Evolutionary conservation across 2,329 filamentous ascomycete genomes (phyloP).

Genomic region (Penicillium janthinellum): DNA sequence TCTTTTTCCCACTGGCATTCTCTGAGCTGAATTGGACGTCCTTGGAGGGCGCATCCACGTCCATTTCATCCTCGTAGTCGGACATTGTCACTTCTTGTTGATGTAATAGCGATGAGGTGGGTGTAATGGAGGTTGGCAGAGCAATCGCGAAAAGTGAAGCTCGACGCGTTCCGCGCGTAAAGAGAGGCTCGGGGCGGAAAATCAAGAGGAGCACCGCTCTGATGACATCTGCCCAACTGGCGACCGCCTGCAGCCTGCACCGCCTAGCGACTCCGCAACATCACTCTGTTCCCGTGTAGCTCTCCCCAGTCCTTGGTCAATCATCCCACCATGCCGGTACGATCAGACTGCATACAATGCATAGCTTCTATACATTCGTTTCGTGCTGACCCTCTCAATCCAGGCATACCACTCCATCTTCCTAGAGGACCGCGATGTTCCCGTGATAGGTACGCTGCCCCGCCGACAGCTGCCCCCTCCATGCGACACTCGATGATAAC

Average conservation of each 20-base stretch:
- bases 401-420: slow-evolving; percentile 99
- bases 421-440: slow-evolving; percentile 73
- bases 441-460: slow-evolving; percentile 58
- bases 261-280: slow-evolving; percentile 15
- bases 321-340: slow-evolving; percentile 50
- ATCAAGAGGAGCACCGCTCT: slow-evolving; percentile 32
- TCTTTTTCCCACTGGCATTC: slow-evolving; percentile 73
- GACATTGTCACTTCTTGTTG: slow-evolving; percentile 46
- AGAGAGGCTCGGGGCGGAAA: slow-evolving; percentile 46
- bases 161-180: slow-evolving; percentile 45
- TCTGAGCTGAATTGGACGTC: slow-evolving; percentile 70
- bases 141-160: slow-evolving; percentile 17
- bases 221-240: slow-evolving; percentile 32
- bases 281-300: slow-evolving; percentile 6
- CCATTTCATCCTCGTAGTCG: slow-evolving; percentile 67
- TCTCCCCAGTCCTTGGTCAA: slow-evolving; percentile 5
- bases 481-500: not conserved
- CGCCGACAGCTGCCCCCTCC: slow-evolving; percentile 14
- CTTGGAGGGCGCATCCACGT: slow-evolving; percentile 61
- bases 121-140: not conserved
- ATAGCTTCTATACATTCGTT: not conserved
- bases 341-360: slow-evolving; percentile 14
- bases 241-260: slow-evolving; percentile 7
- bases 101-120: not conserved
- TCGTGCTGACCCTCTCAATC: slow-evolving; percentile 6